A percentile compares a stretch with the other conserved stretches of the same genome.
Evolutionary conservation across 352 stramenopile genomes (phyloP).

Genomic region (Globisporangium middletonii): DNA sequence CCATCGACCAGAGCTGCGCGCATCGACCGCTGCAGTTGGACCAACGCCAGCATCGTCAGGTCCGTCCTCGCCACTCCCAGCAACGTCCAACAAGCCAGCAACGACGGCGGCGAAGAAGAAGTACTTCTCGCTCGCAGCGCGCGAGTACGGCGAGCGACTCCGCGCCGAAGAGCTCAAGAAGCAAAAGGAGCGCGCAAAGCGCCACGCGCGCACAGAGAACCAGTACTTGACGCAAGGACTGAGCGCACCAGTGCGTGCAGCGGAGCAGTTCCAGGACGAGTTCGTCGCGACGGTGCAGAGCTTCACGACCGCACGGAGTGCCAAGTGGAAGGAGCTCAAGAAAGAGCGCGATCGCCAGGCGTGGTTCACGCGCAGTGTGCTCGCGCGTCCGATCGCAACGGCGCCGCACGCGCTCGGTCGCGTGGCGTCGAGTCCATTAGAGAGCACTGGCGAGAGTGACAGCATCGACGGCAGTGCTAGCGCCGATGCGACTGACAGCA

Average conservation of each 20-base stretch:
- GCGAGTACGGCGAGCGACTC: slow-evolving; percentile 42
- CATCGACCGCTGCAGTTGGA: not conserved
- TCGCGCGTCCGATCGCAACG: slow-evolving; percentile 34
- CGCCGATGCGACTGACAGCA: not conserved
- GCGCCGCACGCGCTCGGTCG: slow-evolving; percentile 10
- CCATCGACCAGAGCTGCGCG: not conserved
- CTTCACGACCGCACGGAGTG: slow-evolving; percentile 31
- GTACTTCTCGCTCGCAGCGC: slow-evolving; percentile 45
- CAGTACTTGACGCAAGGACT: slow-evolving; percentile 42
- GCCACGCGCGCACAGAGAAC: slow-evolving; percentile 34
- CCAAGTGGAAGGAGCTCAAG: slow-evolving; percentile 49
- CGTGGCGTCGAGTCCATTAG: not conserved
- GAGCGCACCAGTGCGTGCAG: slow-evolving; percentile 23
- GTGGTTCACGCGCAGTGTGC: slow-evolving; percentile 27
- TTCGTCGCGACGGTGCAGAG: slow-evolving; percentile 53
- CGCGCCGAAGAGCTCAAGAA: slow-evolving; percentile 35
- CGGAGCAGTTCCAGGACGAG: slow-evolving; percentile 51
- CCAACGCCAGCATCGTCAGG: not conserved
- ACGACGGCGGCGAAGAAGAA: slow-evolving; percentile 20
- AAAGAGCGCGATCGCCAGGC: slow-evolving; percentile 35
- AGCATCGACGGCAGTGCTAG: too few species aligned
- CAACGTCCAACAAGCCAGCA: not conserved
- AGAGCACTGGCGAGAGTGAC: not conserved
- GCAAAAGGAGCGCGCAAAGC: slow-evolving; percentile 17
- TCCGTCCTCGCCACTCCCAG: not conserved